Evolutionary conservation across 2,329 filamentous ascomycete species (phyloP).

Genomic region (Diaporthe citriasiana): DNA sequence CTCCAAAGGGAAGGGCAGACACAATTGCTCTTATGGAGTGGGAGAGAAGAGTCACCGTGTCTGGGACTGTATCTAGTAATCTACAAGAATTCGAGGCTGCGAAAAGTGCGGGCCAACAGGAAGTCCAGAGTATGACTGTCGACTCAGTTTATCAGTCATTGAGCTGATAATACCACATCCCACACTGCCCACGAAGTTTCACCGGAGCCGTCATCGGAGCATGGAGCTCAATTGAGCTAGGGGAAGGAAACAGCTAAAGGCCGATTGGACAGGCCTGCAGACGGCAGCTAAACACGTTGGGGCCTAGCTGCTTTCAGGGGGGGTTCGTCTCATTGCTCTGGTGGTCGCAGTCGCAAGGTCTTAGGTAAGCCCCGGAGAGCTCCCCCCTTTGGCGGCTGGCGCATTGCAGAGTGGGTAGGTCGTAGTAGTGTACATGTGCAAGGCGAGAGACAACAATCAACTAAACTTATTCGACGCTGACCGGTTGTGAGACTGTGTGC

Average conservation of each 20-base stretch:
- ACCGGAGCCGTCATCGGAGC: slow-evolving; percentile 25
- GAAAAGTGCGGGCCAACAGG: slow-evolving; percentile 2
- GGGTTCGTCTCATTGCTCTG: not conserved
- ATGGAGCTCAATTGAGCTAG: slow-evolving; percentile 27
- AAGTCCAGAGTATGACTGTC: not conserved
- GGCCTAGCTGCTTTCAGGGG: slow-evolving; percentile 23
- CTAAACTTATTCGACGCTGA: slow-evolving; percentile 10
- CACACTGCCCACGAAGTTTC: slow-evolving; percentile 26
- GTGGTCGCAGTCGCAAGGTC: not conserved
- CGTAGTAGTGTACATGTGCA: not conserved
- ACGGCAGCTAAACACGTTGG: slow-evolving; percentile 29
- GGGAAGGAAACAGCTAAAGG: not conserved
- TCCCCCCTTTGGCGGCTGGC: not conserved
- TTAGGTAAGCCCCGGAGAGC: slow-evolving; percentile 37
- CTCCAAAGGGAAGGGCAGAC: slow-evolving; percentile 1
- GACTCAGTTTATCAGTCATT: slow-evolving; percentile 12
- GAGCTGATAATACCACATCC: not conserved
- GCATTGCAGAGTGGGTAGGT: not conserved
- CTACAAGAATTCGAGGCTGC: slow-evolving; percentile 15
- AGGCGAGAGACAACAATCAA: slow-evolving; percentile 18
- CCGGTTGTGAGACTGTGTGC: slow-evolving; percentile 10
- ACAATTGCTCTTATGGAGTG: not conserved
- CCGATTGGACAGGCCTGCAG: slow-evolving; percentile 24
- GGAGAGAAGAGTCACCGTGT: slow-evolving; percentile 1
- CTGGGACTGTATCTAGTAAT: not conserved